Base-by-base conservation (phyloP, 106 monocot species). In the Iris macrosiphon region DNA sequence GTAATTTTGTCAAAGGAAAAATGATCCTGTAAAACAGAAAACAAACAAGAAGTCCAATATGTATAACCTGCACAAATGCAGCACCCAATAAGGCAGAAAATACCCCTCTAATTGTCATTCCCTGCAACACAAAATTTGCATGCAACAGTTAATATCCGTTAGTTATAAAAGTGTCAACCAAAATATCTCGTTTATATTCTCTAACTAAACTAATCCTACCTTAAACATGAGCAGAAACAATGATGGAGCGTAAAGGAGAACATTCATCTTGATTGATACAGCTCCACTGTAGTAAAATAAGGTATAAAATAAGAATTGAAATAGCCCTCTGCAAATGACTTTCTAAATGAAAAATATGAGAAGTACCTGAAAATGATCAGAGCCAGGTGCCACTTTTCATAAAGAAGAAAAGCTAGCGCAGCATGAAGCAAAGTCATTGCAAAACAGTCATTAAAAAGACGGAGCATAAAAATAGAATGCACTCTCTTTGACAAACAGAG, bases 181-280 rank as follows among this genome's bases (percentile, higher is more conserved):
- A n/a, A n/a, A n/a, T n/a, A n/a, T n/a, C n/a, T n/a, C n/a, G n/a
- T n/a, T n/a, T n/a, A n/a, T n/a, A n/a, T n/a, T n/a, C n/a, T n/a
- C n/a, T n/a, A n/a, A n/a, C n/a, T n/a, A n/a, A n/a, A n/a, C n/a
- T n/a, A 4, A 28, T 17, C 31, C 22, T 79, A 98, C 98, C 91
- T 98, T 98, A 47, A 87, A 39, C 98, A 98, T 81, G 23, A 98
- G 90, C 27, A 98, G 62, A 59, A 98, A 65, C 21, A 91, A 61
- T 43, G 98, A 70, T 23, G 98, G 98, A 55, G 98, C 86, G 84
- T 69, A 98, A 40, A 98, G 83, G 44, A 98, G 91, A 18, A 98
- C 83, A 62, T 91, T 98, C 98, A 91, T 91, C 77, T 98, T 98
- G 45, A 98, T 72, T 43, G 98, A 98, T 22, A 98, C 87, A 67